These are phyloP conservation scores for Nymphaea colorata DNA, from an alignment of 164 flowering plant species.

Conservation along the genomic window DNA sequence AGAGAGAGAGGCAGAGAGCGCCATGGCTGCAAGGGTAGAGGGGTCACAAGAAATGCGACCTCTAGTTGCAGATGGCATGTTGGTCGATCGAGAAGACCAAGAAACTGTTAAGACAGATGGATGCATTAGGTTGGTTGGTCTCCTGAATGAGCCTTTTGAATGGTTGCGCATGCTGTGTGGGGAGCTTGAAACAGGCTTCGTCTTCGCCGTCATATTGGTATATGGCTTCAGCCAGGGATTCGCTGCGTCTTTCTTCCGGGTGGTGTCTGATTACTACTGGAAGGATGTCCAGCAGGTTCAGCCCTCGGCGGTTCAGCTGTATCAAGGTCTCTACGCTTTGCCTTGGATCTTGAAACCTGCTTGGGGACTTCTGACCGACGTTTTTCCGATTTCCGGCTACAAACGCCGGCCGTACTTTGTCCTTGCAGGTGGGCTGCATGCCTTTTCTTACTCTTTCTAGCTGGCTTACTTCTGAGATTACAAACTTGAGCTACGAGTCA, in stretches of 20 bases:
- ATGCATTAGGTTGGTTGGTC: neutral
- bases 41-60: constrained; percentile 5
- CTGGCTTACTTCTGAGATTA: too few species aligned
- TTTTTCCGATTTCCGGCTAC: constrained; percentile 43
- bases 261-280: constrained; percentile 69
- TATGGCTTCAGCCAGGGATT: constrained; percentile 74
- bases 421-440: constrained; percentile 14
- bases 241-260: constrained; percentile 37
- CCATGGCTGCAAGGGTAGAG: too few species aligned
- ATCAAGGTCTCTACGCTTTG: constrained; percentile 37
- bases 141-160: constrained; percentile 32
- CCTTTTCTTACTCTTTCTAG: too few species aligned
- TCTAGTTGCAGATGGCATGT: neutral
- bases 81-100: too few species aligned
- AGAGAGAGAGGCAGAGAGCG: too few species aligned
- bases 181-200: constrained; percentile 35
- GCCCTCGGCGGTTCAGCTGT: constrained; percentile 63
- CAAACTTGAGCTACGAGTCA: too few species aligned
- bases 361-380: constrained; percentile 63
- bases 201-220: constrained; percentile 43
- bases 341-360: constrained; percentile 76
- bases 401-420: constrained; percentile 48
- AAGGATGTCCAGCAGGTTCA: constrained; percentile 68
- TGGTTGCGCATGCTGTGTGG: constrained; percentile 51
- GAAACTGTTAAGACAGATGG: too few species aligned